phyloP scores from a whole-genome alignment of 305 asterid species.

The Vinca major region DNA sequence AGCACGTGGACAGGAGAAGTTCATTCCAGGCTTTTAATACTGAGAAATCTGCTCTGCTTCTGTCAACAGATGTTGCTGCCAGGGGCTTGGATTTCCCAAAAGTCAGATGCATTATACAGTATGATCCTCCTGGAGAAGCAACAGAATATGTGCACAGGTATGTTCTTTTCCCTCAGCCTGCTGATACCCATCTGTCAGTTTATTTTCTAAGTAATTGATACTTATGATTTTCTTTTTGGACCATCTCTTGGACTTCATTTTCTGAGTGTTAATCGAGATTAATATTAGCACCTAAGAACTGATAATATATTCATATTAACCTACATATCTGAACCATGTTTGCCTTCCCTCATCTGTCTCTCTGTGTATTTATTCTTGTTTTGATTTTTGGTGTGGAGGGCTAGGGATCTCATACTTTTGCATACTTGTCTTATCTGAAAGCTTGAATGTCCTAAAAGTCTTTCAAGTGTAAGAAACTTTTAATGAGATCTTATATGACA shows the following conservation, averaged over 20 bases:
- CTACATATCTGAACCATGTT: background rate
- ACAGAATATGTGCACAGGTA: conserved; percentile 98
- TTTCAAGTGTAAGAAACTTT: background rate
- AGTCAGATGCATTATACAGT: conserved; percentile 88
- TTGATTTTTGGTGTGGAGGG: background rate
- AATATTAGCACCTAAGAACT: background rate
- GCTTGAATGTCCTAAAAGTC: too few species aligned
- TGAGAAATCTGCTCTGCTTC: conserved; percentile 75
- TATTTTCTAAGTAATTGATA: background rate
- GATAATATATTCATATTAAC: background rate
- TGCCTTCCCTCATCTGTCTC: background rate
- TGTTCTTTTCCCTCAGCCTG: background rate
- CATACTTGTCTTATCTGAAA: background rate
- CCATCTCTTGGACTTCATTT: background rate
- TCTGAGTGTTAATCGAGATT: background rate
- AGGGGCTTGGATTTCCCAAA: conserved; percentile 94
- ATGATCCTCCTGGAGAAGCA: conserved; percentile 99
- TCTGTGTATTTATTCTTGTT: background rate
- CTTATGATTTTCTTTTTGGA: background rate
- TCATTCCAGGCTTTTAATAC: conserved; percentile 72
- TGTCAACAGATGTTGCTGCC: conserved; percentile 90
- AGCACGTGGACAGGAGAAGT: conserved; percentile 70
- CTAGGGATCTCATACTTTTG: background rate
- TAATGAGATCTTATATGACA: background rate
- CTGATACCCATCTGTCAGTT: background rate